A percentile compares a stretch with the other conserved stretches of the same genome.
Conservation (phyloP, 805 yeast genomes). For the Myxozyma monticola region DNA sequence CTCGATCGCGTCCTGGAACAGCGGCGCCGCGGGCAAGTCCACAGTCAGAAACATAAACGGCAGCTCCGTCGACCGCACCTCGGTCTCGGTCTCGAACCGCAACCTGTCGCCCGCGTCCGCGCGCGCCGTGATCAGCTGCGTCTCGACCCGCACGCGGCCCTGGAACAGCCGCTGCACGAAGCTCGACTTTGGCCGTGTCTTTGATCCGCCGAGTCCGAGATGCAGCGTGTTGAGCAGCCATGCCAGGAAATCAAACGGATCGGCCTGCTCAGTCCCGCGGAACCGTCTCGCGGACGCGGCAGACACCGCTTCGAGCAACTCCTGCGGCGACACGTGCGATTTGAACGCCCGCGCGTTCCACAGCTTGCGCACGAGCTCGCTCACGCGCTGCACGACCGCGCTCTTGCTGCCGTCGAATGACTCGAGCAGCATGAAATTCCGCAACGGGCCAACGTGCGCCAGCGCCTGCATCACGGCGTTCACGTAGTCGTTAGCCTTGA, state of each 20-base stretch:
- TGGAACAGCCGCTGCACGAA: constrained; percentile 48
- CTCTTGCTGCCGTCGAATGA: constrained; percentile 23
- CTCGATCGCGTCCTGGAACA: constrained; percentile 53
- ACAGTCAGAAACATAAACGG: constrained; percentile 57
- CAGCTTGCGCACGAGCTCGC: constrained; percentile 53
- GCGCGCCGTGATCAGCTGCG: constrained; percentile 35
- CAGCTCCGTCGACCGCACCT: constrained; percentile 25
- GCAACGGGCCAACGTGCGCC: constrained; percentile 52
- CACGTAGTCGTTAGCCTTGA: constrained; percentile 52
- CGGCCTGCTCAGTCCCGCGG: constrained; percentile 42
- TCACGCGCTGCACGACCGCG: constrained; percentile 48
- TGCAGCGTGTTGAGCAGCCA: constrained; percentile 60
- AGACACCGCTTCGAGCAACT: constrained; percentile 54
- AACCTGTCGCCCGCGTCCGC: constrained; percentile 34
- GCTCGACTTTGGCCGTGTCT: constrained; percentile 33
- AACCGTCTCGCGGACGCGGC: constrained; percentile 48
- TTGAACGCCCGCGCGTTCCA: constrained; percentile 66
- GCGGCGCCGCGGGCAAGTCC: constrained; percentile 59
- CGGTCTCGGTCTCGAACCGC: constrained; percentile 32
- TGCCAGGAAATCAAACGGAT: constrained; percentile 58
- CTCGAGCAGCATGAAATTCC: constrained; percentile 48
- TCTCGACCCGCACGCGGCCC: constrained; percentile 50
- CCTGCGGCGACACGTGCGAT: constrained; percentile 67
- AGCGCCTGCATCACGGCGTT: constrained; percentile 59
- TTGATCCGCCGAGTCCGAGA: constrained; percentile 36